A percentile compares a stretch with the other conserved stretches of the same genome.
These are phyloP conservation scores for Daphne laureola DNA, from an alignment of 441 rosid genomes.

Conservation along the genomic window DNA sequence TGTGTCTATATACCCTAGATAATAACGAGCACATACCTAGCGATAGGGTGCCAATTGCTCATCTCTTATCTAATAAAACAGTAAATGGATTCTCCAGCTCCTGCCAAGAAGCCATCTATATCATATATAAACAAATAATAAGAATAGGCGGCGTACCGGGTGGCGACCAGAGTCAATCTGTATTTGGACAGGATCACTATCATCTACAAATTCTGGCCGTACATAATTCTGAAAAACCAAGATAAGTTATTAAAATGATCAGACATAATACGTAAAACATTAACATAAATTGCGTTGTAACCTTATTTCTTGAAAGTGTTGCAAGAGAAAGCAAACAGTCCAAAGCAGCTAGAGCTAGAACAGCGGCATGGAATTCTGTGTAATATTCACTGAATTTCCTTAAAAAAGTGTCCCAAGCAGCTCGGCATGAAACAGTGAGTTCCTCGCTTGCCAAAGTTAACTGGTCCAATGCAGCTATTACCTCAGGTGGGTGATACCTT, in stretches of 20 bases:
- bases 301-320: conserved; percentile 77
- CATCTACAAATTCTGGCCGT: conserved; percentile 57
- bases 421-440: conserved; percentile 53
- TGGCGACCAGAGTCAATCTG: conserved; percentile 67
- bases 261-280: conserved; percentile 3
- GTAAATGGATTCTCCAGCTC: too few species aligned
- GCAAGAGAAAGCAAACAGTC: conserved; percentile 90
- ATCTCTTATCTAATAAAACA: too few species aligned
- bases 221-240: conserved; percentile 58
- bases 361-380: conserved; percentile 66
- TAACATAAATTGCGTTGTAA: conserved; percentile 15
- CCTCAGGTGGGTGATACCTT: conserved; percentile 92
- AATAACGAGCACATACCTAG: too few species aligned
- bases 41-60: too few species aligned
- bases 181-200: conserved; percentile 66
- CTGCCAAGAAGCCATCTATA: too few species aligned
- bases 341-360: conserved; percentile 78
- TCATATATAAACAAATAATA: too few species aligned
- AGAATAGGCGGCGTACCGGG: conserved; percentile 38
- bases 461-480: conserved; percentile 60
- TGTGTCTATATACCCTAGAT: background rate
- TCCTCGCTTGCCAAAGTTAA: conserved; percentile 74
- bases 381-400: conserved; percentile 54
- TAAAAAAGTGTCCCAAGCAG: conserved; percentile 77
- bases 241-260: conserved; percentile 12